These are phyloP conservation scores for Xanthoceras sorbifolium DNA, from an alignment of 345 rosid genomes.

Conservation along the genomic window DNA sequence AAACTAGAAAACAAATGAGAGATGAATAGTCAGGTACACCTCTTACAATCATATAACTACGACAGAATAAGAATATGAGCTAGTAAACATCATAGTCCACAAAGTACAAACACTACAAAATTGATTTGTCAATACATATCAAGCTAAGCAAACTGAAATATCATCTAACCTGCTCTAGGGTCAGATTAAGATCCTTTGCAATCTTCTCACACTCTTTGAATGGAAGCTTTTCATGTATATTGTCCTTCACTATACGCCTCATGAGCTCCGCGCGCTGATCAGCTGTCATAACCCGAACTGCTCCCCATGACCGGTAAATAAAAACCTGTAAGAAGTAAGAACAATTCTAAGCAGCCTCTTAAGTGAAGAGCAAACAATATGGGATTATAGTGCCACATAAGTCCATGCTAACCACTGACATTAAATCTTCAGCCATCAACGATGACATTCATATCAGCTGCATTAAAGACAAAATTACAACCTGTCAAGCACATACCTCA, in stretches of 20 bases:
- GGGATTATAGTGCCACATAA: not conserved
- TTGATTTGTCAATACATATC: not conserved
- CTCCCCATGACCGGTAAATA: conserved; percentile 73
- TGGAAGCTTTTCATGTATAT: conserved; percentile 55
- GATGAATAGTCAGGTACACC: not conserved
- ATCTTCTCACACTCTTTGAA: conserved; percentile 78
- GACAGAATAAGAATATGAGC: not conserved
- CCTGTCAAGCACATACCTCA: conserved; percentile 55
- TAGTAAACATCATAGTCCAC: conserved; percentile 6
- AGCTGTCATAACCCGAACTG: conserved; percentile 72
- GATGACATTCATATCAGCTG: not conserved
- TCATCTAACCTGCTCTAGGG: conserved; percentile 76
- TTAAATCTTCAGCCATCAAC: not conserved
- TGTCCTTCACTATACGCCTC: conserved; percentile 43
- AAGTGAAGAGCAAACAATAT: not conserved
- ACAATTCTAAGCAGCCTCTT: conserved; percentile 28
- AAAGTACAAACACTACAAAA: not conserved
- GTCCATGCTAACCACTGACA: not conserved
- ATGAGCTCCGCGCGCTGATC: conserved; percentile 77
- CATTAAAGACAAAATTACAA: conserved; percentile 3
- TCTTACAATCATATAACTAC: not conserved
- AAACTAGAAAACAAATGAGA: not conserved
- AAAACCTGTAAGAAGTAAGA: conserved; percentile 62
- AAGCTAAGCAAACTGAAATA: conserved; percentile 20
- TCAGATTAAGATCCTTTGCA: conserved; percentile 78